Evolutionary conservation across 2,329 filamentous ascomycete genomes (phyloP).

Genomic region (Fusarium albidum): DNA sequence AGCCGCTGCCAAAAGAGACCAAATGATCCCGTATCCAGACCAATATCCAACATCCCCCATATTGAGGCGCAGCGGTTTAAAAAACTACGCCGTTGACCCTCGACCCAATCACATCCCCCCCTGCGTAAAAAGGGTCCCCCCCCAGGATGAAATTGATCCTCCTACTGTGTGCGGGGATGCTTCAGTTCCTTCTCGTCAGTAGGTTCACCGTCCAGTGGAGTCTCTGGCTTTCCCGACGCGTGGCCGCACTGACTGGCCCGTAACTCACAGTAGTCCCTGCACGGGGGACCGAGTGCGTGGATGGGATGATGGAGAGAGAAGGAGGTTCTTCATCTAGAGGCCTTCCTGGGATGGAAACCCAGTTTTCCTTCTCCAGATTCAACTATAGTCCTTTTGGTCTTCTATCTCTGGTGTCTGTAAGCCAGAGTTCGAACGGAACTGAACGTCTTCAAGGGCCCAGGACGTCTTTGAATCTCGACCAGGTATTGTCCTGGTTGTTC

Average conservation of each 20-base stretch:
- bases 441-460: constrained; percentile 4
- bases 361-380: not conserved
- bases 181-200: constrained; percentile 29
- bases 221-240: constrained; percentile 19
- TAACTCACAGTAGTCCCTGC: constrained; percentile 18
- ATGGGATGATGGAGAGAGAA: constrained; percentile 8
- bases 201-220: constrained; percentile 19
- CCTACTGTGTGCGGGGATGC: constrained; percentile 4
- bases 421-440: constrained; percentile 18
- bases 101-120: not conserved
- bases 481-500: constrained; percentile 14
- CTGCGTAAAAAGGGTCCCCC: not conserved
- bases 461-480: constrained; percentile 12
- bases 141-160: constrained; percentile 13
- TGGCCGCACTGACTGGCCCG: constrained; percentile 5
- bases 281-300: constrained; percentile 7
- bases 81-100: too few relatives aligned
- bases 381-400: constrained; percentile 2
- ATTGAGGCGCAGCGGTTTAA: too few relatives aligned
- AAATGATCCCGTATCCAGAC: too few relatives aligned
- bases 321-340: not conserved
- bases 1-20: too few relatives aligned
- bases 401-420: constrained; percentile 23
- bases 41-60: too few relatives aligned
- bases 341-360: too few relatives aligned